Base-by-base conservation (phyloP, 305 asterid species). In the Fraxinus ornus region DNA sequence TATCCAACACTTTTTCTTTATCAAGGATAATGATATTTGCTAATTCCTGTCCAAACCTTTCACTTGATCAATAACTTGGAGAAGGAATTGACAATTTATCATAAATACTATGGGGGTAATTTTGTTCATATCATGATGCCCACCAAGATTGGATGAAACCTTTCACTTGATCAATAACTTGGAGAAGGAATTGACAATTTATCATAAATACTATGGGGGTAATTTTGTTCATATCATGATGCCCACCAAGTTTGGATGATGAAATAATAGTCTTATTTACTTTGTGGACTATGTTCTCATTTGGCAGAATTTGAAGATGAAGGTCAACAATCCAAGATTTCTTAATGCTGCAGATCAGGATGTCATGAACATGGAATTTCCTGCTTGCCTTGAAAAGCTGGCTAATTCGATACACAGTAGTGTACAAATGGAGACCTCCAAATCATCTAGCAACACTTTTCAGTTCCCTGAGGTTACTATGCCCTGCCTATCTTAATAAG, bases 291-390 rank as follows among this genome's bases (percentile, higher is more conserved):
- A 78, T 87, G 74, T 71, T 78, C 81, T 81, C 86, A 84, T 74
- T 84, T 87, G 76, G 86, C 96, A 97, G 99, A 97, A 92, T 88
- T 85, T 97, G 89, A 97, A 94, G 97, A 89, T 97, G 97, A 91
- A 86, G 88, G 91, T 94, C 85, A 92, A 89, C 83, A 92, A 91
- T 88, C 97, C 98, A 78, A 91, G 98, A 85, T 94, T 91, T 88
- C 88, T 97, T 75, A 90, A 84, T 78, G 84, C 94, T 83, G 97
- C 97, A 75, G 92, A 89, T 84, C 90, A 85, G 84, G 94, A 92
- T 81, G 91, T 82, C 81, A 26, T 88, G 90, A 77, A 83, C 85
- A 84, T 79, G 86, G 95, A 97, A 75, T 92, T 97, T 89, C 99
- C 98, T 81, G 66, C 88, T 88, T 91, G 88, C 89, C 88, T 94